phyloP scores from a whole-genome alignment of 2,329 filamentous ascomycete genomes.

The Malbranchea cinnamomea region DNA sequence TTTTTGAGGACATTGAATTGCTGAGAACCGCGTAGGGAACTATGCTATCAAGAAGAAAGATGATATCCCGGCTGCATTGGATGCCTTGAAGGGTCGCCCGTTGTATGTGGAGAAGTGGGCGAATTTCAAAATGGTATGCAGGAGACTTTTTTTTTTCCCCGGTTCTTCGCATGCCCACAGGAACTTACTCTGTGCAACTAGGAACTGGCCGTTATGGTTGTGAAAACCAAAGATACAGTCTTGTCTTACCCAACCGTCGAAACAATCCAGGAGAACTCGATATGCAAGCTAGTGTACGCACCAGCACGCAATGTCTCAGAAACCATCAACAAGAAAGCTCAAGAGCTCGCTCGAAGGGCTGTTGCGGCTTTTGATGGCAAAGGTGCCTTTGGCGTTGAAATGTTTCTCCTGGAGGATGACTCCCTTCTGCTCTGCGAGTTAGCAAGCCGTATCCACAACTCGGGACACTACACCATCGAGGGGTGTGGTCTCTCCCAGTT shows the following conservation, averaged over 20 bases:
- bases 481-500: slow-evolving; percentile 82
- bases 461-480: slow-evolving; percentile 91
- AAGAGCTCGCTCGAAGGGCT: slow-evolving; percentile 63
- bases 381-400: slow-evolving; percentile 90
- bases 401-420: slow-evolving; percentile 71
- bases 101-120: slow-evolving; percentile 87
- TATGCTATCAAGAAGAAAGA: slow-evolving; percentile 45
- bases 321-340: slow-evolving; percentile 48
- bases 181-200: slow-evolving; percentile 10
- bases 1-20: not conserved
- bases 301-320: slow-evolving; percentile 59
- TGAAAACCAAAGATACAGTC: slow-evolving; percentile 64
- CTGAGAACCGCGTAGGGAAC: slow-evolving; percentile 36
- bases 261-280: slow-evolving; percentile 86
- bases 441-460: slow-evolving; percentile 74
- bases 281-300: slow-evolving; percentile 84
- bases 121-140: slow-evolving; percentile 51
- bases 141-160: slow-evolving; percentile 1
- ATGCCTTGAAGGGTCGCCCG: slow-evolving; percentile 51
- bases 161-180: not conserved
- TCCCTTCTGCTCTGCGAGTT: slow-evolving; percentile 72
- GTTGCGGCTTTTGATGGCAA: slow-evolving; percentile 70
- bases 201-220: slow-evolving; percentile 87
- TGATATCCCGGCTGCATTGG: slow-evolving; percentile 51
- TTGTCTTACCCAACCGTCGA: slow-evolving; percentile 81